phyloP scores from a whole-genome alignment of 2,329 filamentous ascomycete genomes.

The Fusarium sp. region DNA sequence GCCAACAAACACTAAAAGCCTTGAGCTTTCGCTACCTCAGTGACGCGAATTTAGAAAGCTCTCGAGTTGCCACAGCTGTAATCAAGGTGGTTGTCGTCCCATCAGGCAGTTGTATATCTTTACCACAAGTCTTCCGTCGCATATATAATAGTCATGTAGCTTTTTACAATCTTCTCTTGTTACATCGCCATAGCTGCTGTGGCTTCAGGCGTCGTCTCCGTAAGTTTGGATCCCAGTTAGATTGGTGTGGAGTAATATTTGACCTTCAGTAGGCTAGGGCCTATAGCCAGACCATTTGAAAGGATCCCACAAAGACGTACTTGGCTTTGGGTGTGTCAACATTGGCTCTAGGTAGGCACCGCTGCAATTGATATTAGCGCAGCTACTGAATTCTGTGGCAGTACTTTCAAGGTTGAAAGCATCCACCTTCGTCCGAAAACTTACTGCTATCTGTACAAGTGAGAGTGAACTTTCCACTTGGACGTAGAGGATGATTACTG shows the following conservation, averaged over 20 bases:
- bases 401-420: conserved; percentile 5
- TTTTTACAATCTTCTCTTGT: not conserved
- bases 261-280: not conserved
- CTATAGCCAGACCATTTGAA: not conserved
- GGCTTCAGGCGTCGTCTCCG: not conserved
- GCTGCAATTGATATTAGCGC: not conserved
- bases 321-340: not conserved
- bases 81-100: not conserved
- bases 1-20: too few species aligned
- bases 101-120: not conserved
- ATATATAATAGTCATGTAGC: not conserved
- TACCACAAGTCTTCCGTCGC: too few species aligned
- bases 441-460: conserved; percentile 6
- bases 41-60: not conserved
- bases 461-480: not conserved
- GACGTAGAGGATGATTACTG: too few species aligned
- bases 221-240: fast-evolving
- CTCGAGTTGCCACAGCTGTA: fast-evolving
- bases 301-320: not conserved
- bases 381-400: fast-evolving
- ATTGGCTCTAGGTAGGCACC: not conserved
- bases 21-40: too few species aligned
- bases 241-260: not conserved
- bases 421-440: not conserved
- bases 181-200: not conserved